These are phyloP conservation scores for Evansstolkia leycettana DNA, from an alignment of 495 filamentous ascomycete species.

Conservation along the genomic window DNA sequence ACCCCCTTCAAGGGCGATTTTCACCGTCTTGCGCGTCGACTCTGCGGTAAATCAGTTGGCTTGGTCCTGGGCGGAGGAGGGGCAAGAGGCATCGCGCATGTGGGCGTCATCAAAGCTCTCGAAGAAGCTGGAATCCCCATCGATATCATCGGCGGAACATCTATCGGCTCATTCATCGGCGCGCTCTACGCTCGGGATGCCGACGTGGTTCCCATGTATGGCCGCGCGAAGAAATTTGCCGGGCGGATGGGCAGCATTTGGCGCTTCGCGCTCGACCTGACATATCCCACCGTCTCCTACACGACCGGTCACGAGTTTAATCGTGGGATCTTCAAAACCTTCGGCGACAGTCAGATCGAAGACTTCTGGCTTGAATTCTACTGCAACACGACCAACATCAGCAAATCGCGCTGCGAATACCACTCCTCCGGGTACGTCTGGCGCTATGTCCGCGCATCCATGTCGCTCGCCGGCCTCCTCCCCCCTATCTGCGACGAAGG, in stretches of 20 bases:
- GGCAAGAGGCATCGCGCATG: conserved; percentile 78
- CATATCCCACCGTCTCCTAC: conserved; percentile 89
- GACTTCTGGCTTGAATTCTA: conserved; percentile 99
- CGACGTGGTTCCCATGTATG: conserved; percentile 93
- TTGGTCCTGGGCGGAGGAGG: conserved; percentile 90
- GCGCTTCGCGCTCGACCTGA: conserved; percentile 90
- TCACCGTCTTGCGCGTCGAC: conserved; percentile 76
- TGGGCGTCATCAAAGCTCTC: conserved; percentile 87
- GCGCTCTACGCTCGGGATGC: conserved; percentile 92
- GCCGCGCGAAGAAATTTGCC: conserved; percentile 90
- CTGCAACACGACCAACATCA: conserved; percentile 98
- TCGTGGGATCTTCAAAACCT: conserved; percentile 96
- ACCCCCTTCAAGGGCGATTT: conserved; percentile 95
- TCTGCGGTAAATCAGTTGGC: conserved; percentile 91
- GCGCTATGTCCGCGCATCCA: conserved; percentile 90
- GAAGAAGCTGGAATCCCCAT: conserved; percentile 96
- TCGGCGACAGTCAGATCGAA: conserved; percentile 92
- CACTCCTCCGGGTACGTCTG: conserved; percentile 94
- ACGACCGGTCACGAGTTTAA: conserved; percentile 99
- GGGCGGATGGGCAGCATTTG: conserved; percentile 96
- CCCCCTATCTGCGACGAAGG: conserved; percentile 95
- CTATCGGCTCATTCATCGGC: conserved; percentile 95
- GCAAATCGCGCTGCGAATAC: conserved; percentile 74
- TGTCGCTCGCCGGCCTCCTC: conserved; percentile 86
- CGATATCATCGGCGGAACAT: conserved; percentile 91